Base-by-base conservation (phyloP, 306 rosid species). In the Crataegus laevigata region DNA sequence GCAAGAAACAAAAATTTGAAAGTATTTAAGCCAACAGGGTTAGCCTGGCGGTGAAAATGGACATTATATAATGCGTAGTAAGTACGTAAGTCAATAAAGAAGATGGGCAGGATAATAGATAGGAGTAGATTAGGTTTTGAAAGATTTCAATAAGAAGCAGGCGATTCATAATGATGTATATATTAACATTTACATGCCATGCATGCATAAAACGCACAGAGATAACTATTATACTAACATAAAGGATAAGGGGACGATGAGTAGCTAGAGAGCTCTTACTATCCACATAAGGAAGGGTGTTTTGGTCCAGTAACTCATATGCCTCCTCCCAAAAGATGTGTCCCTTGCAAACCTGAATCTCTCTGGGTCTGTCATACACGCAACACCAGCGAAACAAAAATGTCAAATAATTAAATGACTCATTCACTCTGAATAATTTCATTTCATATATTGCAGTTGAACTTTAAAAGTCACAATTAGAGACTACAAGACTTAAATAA, bases 271-370 rank as follows among this genome's bases (percentile, higher is more conserved):
- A 7, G 18, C n/a, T 11, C 98, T 85, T 86, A 94, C 98, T 21
- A 88, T 90, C 97, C 98, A 94, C 78, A 94, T 82, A 36, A 90
- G 89, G 18, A 79, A 1, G 64, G 96, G 93, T 34, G 79, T 83
- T 60, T 85, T 75, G 29, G 97, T 90, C 97, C 98, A 94, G 24
- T 28, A 86, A 47, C 89, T 87, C 77, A 94, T 78, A 65, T 94
- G 98, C 60, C 98, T 94, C 74, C 93, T 94, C 40, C 98, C 98
- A 71, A 94, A 94, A 3, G 98, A 88, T 0, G 98, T 94, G 45
- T 94, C 94, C 71, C 91, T 91, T 0, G 98, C 90, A 87, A 94
- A 92, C 61, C 97, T 88, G 72, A 94, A 91, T 51, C 97, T 68
- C 45, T 94, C 96, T 8, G 98, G 97, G 80, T 94, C 98, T 94